Evolutionary conservation across 192 early-diverging fungal genomes (phyloP).

Genomic region (Podila clonocystis): DNA sequence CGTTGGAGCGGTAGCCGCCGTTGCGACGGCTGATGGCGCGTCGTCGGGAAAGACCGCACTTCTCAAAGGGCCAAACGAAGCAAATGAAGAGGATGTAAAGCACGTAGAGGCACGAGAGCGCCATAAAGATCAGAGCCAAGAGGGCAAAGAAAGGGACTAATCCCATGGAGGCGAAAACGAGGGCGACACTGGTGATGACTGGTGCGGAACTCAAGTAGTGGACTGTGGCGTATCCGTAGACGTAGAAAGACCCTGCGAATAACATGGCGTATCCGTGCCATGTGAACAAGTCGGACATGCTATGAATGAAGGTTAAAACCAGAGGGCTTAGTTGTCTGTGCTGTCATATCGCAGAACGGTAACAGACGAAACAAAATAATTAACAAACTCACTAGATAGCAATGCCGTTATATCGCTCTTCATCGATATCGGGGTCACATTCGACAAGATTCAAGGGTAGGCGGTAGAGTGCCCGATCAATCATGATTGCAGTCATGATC

Average conservation of each 20-base stretch:
- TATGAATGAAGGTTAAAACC: not conserved
- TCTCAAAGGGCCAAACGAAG: conserved; percentile 26
- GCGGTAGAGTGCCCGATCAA: conserved; percentile 37
- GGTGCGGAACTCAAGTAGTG: conserved; percentile 12
- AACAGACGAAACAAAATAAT: not conserved
- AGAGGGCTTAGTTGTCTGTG: not conserved
- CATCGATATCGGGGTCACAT: conserved; percentile 46
- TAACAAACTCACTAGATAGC: conserved; percentile 37
- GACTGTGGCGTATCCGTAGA: conserved; percentile 15
- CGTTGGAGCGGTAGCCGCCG: conserved; percentile 34
- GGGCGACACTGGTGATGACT: conserved; percentile 25
- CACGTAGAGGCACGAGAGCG: conserved; percentile 13
- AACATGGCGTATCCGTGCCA: conserved; percentile 50
- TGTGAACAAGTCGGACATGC: conserved; percentile 32
- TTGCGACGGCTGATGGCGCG: conserved; percentile 44
- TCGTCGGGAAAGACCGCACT: conserved; percentile 26
- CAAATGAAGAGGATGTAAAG: conserved; percentile 22
- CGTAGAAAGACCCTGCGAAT: conserved; percentile 28
- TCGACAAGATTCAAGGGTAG: conserved; percentile 22
- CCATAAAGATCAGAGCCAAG: conserved; percentile 8
- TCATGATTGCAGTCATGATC: conserved; percentile 24
- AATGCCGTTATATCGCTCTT: conserved; percentile 38
- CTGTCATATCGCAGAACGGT: not conserved
- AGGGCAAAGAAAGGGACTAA: conserved; percentile 39
- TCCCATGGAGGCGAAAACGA: conserved; percentile 37